Conservation (phyloP, 2,329 filamentous ascomycete genomes). For the Stemphylium beticola region DNA sequence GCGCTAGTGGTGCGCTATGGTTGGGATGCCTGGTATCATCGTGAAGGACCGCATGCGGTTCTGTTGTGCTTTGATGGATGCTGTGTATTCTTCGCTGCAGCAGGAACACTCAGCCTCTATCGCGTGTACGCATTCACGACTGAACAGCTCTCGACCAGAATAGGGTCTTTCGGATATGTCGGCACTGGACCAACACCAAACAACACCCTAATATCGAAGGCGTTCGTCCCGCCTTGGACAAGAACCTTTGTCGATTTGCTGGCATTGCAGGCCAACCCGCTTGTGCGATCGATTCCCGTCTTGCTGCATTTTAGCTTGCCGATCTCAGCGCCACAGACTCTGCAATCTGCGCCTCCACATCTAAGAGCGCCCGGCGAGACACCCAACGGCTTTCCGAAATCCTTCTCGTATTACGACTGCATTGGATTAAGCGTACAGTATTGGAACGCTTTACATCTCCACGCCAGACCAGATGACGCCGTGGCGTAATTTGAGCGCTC, state of each 20-base stretch:
- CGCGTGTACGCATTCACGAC: too few relatives aligned
- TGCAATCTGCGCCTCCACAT: neutral
- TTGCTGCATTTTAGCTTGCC: neutral
- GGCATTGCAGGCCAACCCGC: neutral
- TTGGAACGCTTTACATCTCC: neutral
- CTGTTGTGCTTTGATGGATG: neutral
- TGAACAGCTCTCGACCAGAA: neutral
- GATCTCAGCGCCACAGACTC: neutral
- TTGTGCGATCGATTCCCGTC: neutral
- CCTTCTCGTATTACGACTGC: neutral
- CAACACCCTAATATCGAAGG: neutral
- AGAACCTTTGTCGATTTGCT: neutral
- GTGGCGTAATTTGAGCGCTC: neutral
- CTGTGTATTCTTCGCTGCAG: neutral
- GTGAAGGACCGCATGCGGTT: neutral
- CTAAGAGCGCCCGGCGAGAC: neutral
- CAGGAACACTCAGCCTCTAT: neutral
- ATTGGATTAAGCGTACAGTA: neutral
- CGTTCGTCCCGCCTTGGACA: neutral
- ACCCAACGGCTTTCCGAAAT: neutral
- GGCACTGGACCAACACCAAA: neutral
- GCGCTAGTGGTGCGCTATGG: conserved; percentile 1
- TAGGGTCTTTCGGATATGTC: neutral
- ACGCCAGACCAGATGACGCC: neutral
- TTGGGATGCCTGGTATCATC: neutral